phyloP scores from a whole-genome alignment of 768 basidiomycete genomes.

The Termitomyces sp. region DNA sequence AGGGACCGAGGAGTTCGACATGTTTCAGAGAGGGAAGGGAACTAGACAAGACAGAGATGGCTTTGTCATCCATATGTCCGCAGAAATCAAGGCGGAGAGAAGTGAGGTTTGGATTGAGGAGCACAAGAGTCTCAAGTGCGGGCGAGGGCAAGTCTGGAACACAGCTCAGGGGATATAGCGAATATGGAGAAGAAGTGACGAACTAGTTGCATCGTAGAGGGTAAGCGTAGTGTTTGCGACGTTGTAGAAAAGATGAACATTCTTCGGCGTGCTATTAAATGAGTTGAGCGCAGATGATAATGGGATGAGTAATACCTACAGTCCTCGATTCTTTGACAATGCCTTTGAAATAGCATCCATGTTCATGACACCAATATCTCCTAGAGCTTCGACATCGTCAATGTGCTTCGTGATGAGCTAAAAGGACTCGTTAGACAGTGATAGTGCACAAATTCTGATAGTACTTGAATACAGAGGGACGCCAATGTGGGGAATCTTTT shows the following conservation, averaged over 20 bases:
- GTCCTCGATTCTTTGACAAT: slow-evolving; percentile 70
- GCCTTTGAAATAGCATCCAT: slow-evolving; percentile 81
- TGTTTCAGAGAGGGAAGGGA: slow-evolving; percentile 62
- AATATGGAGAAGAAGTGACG: slow-evolving; percentile 19
- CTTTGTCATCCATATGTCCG: slow-evolving; percentile 68
- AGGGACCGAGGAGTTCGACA: slow-evolving; percentile 83
- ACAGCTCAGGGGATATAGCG: not conserved
- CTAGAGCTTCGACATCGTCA: slow-evolving; percentile 82
- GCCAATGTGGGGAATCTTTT: slow-evolving; percentile 66
- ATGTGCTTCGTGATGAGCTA: slow-evolving; percentile 84
- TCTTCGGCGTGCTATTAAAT: slow-evolving; percentile 60
- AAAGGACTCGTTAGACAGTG: not conserved
- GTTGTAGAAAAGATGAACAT: slow-evolving; percentile 82
- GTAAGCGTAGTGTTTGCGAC: slow-evolving; percentile 58
- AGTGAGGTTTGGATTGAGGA: slow-evolving; percentile 81
- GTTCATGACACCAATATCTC: slow-evolving; percentile 83
- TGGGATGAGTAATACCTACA: slow-evolving; percentile 49
- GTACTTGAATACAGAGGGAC: slow-evolving; percentile 75
- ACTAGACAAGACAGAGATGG: slow-evolving; percentile 52
- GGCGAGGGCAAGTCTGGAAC: slow-evolving; percentile 59
- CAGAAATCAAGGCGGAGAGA: slow-evolving; percentile 80
- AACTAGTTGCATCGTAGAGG: slow-evolving; percentile 89
- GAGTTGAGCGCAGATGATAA: not conserved
- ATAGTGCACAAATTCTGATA: not conserved
- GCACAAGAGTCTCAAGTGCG: slow-evolving; percentile 64